Evolutionary conservation across 352 stramenopile species (phyloP).

Genomic region (Pythium rishiriense): DNA sequence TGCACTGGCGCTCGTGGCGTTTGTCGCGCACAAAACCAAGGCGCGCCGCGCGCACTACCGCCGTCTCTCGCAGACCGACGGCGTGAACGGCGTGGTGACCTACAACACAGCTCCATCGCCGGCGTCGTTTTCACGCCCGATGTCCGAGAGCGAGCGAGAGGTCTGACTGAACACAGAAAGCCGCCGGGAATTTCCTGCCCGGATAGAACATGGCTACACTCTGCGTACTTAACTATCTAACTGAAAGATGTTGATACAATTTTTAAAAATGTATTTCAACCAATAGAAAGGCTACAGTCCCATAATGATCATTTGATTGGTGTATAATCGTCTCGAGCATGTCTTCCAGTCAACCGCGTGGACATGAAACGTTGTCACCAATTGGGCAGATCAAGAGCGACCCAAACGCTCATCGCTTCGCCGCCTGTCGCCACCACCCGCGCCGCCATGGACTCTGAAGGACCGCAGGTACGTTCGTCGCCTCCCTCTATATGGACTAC

Average conservation of each 20-base stretch:
- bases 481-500: no score
- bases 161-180: constrained; percentile 11
- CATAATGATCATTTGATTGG: constrained; percentile 15
- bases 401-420: neutral
- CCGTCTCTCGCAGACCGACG: constrained; percentile 8
- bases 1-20: constrained; percentile 23
- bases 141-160: constrained; percentile 1
- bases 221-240: neutral
- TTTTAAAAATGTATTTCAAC: constrained; percentile 3
- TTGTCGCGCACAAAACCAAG: constrained; percentile 18
- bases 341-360: constrained; percentile 36
- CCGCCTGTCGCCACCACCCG: neutral
- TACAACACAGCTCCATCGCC: neutral
- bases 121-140: neutral
- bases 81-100: neutral
- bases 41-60: constrained; percentile 32
- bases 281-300: neutral
- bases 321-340: constrained; percentile 16
- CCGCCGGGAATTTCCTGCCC: no score
- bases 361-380: constrained; percentile 31
- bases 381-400: neutral
- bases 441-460: constrained; percentile 39
- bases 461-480: constrained; percentile 31
- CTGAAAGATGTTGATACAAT: constrained; percentile 8
- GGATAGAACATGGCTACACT: constrained; percentile 23